These are phyloP conservation scores for Exophiala sp. DNA, from an alignment of 2,329 filamentous ascomycete genomes.

Conservation along the genomic window DNA sequence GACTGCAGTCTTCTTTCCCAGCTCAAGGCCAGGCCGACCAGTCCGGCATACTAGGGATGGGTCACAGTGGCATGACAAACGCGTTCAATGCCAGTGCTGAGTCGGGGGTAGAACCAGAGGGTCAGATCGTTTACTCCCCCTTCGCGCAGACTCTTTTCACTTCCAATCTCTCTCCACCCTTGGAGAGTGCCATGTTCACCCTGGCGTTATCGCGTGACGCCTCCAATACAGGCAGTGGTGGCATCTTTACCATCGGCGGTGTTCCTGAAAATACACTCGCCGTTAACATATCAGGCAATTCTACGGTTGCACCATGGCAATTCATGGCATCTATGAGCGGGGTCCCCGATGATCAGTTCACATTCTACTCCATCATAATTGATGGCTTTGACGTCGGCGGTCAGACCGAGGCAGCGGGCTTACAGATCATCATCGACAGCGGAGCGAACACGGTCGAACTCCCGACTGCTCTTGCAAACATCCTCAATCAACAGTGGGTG, in stretches of 20 bases:
- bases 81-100: too few species aligned
- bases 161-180: background rate
- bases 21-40: too few species aligned
- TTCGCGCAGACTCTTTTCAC: too few species aligned
- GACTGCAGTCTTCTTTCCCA: too few species aligned
- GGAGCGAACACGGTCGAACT: constrained; percentile 1
- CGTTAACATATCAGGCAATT: background rate
- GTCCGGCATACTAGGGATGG: too few species aligned
- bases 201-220: constrained; percentile 1
- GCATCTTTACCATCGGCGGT: constrained; percentile 4
- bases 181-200: background rate
- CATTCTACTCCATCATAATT: too few species aligned
- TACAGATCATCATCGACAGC: constrained; percentile 4
- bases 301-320: background rate
- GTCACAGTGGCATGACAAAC: too few species aligned
- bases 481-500: background rate
- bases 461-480: background rate
- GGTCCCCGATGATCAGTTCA: too few species aligned
- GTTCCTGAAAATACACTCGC: background rate
- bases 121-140: too few species aligned
- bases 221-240: constrained; percentile 1
- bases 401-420: background rate
- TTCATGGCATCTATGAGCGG: background rate
- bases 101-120: too few species aligned
- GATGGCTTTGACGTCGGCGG: background rate